phyloP scores from a whole-genome alignment of 2,329 filamentous ascomycete genomes.

The Stemphylium vesicarium region DNA sequence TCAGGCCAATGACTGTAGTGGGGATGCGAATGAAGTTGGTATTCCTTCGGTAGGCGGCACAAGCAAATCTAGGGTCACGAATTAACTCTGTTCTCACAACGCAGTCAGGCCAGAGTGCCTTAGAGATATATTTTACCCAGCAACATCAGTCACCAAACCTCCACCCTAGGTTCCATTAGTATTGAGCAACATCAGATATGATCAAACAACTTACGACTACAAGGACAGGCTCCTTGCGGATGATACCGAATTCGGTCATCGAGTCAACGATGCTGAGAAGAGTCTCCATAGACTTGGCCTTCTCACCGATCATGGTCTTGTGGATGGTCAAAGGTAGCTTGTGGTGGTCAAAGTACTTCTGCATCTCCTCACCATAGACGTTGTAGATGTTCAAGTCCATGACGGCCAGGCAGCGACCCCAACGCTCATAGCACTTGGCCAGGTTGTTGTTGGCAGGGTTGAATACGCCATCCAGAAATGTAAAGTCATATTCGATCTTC shows the following conservation, averaged over 20 bases:
- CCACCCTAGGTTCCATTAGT: conserved; percentile 44
- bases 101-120: conserved; percentile 57
- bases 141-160: conserved; percentile 58
- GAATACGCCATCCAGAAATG: conserved; percentile 74
- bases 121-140: conserved; percentile 64
- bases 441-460: conserved; percentile 65
- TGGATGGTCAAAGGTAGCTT: conserved; percentile 68
- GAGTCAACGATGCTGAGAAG: conserved; percentile 73
- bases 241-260: conserved; percentile 76
- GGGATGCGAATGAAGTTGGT: conserved; percentile 77
- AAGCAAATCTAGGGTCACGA: conserved; percentile 55
- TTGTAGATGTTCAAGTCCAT: conserved; percentile 75
- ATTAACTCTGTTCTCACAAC: conserved; percentile 29
- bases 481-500: conserved; percentile 78
- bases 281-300: conserved; percentile 75
- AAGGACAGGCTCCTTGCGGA: conserved; percentile 60
- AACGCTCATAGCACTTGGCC: conserved; percentile 68
- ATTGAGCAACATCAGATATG: neutral
- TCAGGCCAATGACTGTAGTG: conserved; percentile 76
- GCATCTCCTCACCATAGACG: conserved; percentile 70
- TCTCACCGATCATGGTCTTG: conserved; percentile 77
- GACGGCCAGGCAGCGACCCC: conserved; percentile 70
- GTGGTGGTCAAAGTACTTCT: conserved; percentile 71
- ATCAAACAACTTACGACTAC: conserved; percentile 36
- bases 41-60: conserved; percentile 73